Percentiles rank a stretch among this genome's conserved stretches.
Conservation (phyloP, 305 asterid genomes). For the Fraxinus albicans region DNA sequence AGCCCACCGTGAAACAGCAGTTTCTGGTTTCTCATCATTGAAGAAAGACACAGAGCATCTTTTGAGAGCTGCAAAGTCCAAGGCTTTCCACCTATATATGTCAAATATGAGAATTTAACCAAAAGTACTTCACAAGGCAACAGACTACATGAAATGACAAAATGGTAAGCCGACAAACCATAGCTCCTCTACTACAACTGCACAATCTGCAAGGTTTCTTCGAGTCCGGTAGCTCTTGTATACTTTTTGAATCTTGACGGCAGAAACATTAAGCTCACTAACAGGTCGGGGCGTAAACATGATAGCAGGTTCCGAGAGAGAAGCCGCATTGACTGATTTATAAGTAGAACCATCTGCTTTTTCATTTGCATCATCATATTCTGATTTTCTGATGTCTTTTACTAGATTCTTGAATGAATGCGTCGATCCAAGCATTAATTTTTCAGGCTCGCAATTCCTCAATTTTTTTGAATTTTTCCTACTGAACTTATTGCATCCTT, state of each 20-base stretch:
- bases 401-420: slow-evolving; percentile 54
- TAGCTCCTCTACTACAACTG: slow-evolving; percentile 42
- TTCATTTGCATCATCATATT: slow-evolving; percentile 9
- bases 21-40: slow-evolving; percentile 36
- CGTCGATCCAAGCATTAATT: slow-evolving; percentile 41
- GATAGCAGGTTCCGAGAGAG: slow-evolving; percentile 13
- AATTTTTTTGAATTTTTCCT: slow-evolving; percentile 38
- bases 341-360: neutral
- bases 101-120: neutral
- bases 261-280: slow-evolving; percentile 42
- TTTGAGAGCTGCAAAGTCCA: slow-evolving; percentile 33
- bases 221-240: slow-evolving; percentile 43
- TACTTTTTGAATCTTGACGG: slow-evolving; percentile 40
- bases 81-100: slow-evolving; percentile 43
- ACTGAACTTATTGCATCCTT: slow-evolving; percentile 19
- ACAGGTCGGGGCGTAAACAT: slow-evolving; percentile 38
- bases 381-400: slow-evolving; percentile 35
- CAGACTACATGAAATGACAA: neutral
- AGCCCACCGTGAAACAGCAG: slow-evolving; percentile 48
- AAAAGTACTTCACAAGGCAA: too few relatives aligned
- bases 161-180: slow-evolving; percentile 25
- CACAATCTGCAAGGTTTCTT: slow-evolving; percentile 43
- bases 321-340: neutral
- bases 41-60: slow-evolving; percentile 37
- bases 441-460: slow-evolving; percentile 41